Base-by-base conservation (phyloP, 306 rosid species). In the Glycine tomentella region DNA sequence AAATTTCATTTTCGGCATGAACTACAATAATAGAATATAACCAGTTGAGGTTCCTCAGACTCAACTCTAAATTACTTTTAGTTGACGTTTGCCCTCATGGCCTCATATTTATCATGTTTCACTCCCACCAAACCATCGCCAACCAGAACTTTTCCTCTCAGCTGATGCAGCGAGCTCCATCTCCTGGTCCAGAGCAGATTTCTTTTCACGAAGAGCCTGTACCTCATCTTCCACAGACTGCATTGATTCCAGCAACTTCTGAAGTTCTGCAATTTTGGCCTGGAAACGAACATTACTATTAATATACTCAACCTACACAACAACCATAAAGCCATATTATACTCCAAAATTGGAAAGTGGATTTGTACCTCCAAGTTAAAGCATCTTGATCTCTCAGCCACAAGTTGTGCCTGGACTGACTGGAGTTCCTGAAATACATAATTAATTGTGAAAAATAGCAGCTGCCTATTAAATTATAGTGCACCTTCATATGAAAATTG, bases 371-470 rank as follows among this genome's bases (percentile, higher is more conserved):
- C 99, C 64, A 93, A 82, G 63, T 90, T 93, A 79, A 93, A 96
- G 87, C 98, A 96, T 85, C 99, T 91, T 77, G 99, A 96, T 87
- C 98, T 90, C 89, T 96, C 99, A 55, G 97, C 89, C 76, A 90
- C 87, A 67, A 96, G 92, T 82, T 96, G 98, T 25, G 91, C 97
- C 84, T 93, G 97, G 65, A 96, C 97, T 13, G 98, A 96, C 48
- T 81, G 92, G 77, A 96, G 94, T 83, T 96, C 99, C 99, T 96
- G 93, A 77, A 66, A 75, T 75, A 82, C 17, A 73, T 45, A 42
- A 73, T 87, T 51, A 76, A 57, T 4, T 59, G 71, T 77, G 86
- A 90, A 76, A 74, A 80, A 72, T 42, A 61, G 2, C 50, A 36
- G 48, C 25, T 73, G 70, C 68, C 16, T 34, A 61, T 9, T 9